Conservation (phyloP, 768 basidiomycete species). For the Mycena polygramma region DNA sequence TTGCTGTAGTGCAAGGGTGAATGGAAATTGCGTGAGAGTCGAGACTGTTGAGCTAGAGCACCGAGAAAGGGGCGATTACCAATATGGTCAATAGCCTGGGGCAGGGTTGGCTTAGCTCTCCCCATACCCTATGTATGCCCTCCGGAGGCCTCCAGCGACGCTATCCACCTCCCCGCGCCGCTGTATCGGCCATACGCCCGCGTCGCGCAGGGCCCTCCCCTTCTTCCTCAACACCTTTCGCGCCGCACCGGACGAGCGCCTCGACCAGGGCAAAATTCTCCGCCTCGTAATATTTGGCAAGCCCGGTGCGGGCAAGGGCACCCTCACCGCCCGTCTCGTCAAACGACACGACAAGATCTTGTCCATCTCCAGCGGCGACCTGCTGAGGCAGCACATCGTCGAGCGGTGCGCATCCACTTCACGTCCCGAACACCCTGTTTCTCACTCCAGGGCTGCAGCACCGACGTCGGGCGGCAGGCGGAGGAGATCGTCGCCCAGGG, state of each 20-base stretch:
- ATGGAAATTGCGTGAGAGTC: too few species aligned
- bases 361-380: slow-evolving; percentile 82
- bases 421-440: neutral
- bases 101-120: neutral
- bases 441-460: slow-evolving; percentile 54
- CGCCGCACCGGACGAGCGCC: slow-evolving; percentile 50
- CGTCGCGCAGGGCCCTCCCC: slow-evolving; percentile 57
- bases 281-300: slow-evolving; percentile 86
- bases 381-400: slow-evolving; percentile 86
- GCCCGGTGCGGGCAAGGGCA: slow-evolving; percentile 90
- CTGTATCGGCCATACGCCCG: slow-evolving; percentile 48
- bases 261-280: slow-evolving; percentile 55
- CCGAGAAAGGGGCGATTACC: too few species aligned
- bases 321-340: slow-evolving; percentile 79
- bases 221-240: slow-evolving; percentile 63
- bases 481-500: slow-evolving; percentile 86
- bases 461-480: slow-evolving; percentile 79
- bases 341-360: slow-evolving; percentile 84
- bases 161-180: slow-evolving; percentile 14
- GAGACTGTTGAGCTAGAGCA: too few species aligned
- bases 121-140: slow-evolving; percentile 19
- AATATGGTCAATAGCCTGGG: too few species aligned
- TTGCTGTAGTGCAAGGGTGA: neutral
- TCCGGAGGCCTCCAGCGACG: slow-evolving; percentile 24
- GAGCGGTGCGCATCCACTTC: slow-evolving; percentile 58